Conservation (phyloP, 2,329 filamentous ascomycete species). For the Colletotrichum sp. region DNA sequence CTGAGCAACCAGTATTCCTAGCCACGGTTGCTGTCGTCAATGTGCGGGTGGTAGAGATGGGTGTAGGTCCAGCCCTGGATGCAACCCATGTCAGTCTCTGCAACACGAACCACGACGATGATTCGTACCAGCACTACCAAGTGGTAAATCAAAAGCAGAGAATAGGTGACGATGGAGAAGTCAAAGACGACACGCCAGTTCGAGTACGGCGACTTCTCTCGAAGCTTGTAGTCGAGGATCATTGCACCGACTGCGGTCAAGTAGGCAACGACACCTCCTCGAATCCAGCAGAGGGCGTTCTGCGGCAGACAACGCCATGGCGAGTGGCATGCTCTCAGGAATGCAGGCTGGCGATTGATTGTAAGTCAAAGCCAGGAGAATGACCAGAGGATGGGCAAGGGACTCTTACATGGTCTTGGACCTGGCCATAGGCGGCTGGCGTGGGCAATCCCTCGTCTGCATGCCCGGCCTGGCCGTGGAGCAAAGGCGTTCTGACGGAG, state of each 20-base stretch:
- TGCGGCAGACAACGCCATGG: slow-evolving; percentile 54
- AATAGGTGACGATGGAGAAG: slow-evolving; percentile 51
- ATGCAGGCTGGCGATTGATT: slow-evolving; percentile 46
- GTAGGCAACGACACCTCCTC: slow-evolving; percentile 47
- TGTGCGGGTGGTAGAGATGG: slow-evolving; percentile 53
- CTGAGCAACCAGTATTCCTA: slow-evolving; percentile 42
- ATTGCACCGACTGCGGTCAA: slow-evolving; percentile 46
- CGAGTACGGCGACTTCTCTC: slow-evolving; percentile 41
- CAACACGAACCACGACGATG: neutral
- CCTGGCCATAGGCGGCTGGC: slow-evolving; percentile 18
- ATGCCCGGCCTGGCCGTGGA: slow-evolving; percentile 10
- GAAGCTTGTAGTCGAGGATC: slow-evolving; percentile 51
- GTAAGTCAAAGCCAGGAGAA: slow-evolving; percentile 11
- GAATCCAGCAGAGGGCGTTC: slow-evolving; percentile 47
- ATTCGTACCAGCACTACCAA: slow-evolving; percentile 49
- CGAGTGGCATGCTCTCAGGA: slow-evolving; percentile 56
- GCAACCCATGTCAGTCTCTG: neutral
- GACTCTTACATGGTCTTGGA: slow-evolving; percentile 34
- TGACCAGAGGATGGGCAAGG: neutral
- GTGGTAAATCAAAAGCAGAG: slow-evolving; percentile 50
- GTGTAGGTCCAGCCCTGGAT: slow-evolving; percentile 56
- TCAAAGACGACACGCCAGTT: slow-evolving; percentile 52
- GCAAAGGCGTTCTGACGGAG: slow-evolving; percentile 23
- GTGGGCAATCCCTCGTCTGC: slow-evolving; percentile 11
- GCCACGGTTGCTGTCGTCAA: slow-evolving; percentile 38